Evolutionary conservation across 805 yeast species (phyloP).

Genomic region (Saccharomycopsis selenospora): DNA sequence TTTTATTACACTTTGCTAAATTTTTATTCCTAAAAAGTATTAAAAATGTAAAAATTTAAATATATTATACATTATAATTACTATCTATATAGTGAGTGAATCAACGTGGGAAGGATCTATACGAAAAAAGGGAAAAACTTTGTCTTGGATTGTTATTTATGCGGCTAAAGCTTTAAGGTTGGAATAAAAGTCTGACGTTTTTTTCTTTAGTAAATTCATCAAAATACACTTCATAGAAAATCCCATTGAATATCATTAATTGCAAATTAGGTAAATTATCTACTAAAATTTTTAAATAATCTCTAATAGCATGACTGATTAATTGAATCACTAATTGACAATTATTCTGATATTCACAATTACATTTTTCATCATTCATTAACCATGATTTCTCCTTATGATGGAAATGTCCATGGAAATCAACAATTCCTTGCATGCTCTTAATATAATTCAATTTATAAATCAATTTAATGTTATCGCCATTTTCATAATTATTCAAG

Average conservation of each 20-base stretch:
- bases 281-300: slow-evolving; percentile 6
- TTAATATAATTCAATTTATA: slow-evolving; percentile 11
- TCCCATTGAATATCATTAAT: slow-evolving; percentile 13
- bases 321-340: slow-evolving; percentile 11
- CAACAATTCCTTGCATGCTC: slow-evolving; percentile 2
- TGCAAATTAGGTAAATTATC: slow-evolving; percentile 7
- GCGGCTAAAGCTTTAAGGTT: no score
- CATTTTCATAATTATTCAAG: neutral
- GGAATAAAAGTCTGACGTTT: neutral
- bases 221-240: slow-evolving; percentile 9
- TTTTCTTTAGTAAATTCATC: neutral
- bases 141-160: no score
- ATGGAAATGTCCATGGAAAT: slow-evolving; percentile 10
- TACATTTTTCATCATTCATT: slow-evolving; percentile 7
- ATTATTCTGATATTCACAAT: slow-evolving; percentile 5
- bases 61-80: no score
- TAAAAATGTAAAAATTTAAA: no score
- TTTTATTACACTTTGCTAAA: no score
- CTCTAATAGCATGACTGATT: slow-evolving; percentile 6
- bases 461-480: neutral
- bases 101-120: no score
- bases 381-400: slow-evolving; percentile 17
- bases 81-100: no score
- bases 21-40: no score
- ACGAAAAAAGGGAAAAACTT: no score